A percentile compares a stretch with the other conserved stretches of the same genome.
These are phyloP conservation scores for Marasmius sp. DNA, from an alignment of 1,284 basidiomycete genomes.

Conservation along the genomic window DNA sequence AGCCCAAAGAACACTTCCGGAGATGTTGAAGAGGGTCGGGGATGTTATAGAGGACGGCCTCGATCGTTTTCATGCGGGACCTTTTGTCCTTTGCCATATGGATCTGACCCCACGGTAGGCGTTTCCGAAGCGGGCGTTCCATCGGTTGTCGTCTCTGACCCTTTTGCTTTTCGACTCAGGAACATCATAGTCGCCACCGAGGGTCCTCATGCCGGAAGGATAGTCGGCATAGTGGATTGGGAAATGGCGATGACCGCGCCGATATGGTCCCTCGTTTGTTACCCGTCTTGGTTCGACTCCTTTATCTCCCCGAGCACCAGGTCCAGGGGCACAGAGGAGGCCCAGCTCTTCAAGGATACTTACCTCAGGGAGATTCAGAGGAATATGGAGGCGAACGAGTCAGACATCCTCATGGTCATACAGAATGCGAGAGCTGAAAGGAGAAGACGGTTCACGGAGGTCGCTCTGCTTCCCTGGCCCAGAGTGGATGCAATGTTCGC, in stretches of 20 bases:
- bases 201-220: constrained; percentile 18
- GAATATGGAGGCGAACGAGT: constrained; percentile 13
- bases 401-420: constrained; percentile 19
- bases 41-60: constrained; percentile 20
- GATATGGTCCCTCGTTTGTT: constrained; percentile 20
- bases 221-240: constrained; percentile 22
- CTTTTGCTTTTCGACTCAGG: constrained; percentile 3
- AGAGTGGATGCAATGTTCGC: constrained; percentile 16
- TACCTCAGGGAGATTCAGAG: constrained; percentile 23
- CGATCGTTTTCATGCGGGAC: constrained; percentile 19
- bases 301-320: background rate
- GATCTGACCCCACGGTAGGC: constrained; percentile 21
- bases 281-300: constrained; percentile 21
- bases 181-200: constrained; percentile 21
- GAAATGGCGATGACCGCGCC: constrained; percentile 21
- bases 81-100: constrained; percentile 23
- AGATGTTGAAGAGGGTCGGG: constrained; percentile 15
- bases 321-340: constrained; percentile 14
- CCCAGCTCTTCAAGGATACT: constrained; percentile 20
- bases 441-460: constrained; percentile 18
- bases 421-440: constrained; percentile 21
- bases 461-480: constrained; percentile 20
- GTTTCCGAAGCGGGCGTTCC: background rate
- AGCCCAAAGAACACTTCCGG: constrained; percentile 16
- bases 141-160: background rate